Base-by-base conservation (phyloP, 257 asterid genomes). In the Lantana camara region DNA sequence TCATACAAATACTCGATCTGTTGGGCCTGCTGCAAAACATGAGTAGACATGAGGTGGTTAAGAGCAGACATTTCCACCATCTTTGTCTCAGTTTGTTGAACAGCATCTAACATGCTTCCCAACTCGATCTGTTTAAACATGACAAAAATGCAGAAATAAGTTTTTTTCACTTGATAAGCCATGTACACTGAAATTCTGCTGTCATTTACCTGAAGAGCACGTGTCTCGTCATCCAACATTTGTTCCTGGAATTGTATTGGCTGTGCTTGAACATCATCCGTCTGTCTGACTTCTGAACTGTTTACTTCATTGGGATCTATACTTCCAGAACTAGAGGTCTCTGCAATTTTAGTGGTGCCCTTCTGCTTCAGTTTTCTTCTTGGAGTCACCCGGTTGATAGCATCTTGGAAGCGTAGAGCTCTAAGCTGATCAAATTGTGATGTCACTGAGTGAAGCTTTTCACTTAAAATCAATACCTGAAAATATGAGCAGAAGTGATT, bases 41-140 rank as follows among this genome's bases (percentile, higher is more conserved):
- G 96, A 15, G 97, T 93, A 27, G 99, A 93, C 96, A 90, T 90
- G 72, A 90, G 96, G 69, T 90, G 96, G 81, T 90, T 93, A 65
- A 93, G 70, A 0, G 97, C 99, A 69, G 96, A 90, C 91, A 93
- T 80, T 70, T 93, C 99, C 52, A 93, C 79, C 96, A 93, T 93
- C 82, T 88, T 93, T 24, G 90, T 84, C 72, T 93, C 96, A 12
- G 97, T 93, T 72, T 78, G 91, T 64, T 82, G 97, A 72, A 79
- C 99, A 22, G 95, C 91, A 74, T 90, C 97, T 55, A 93, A 75
- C 76, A 90, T 90, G 81, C 80, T 62, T 37, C 87, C 79, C 82
- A 93, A 69, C 87, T 93, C 99, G 7, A 79, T 82, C 98, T 91
- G 79, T 75, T 73, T 53, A 40, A 58, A 54, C 30, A 67, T 23